Percentiles rank a stretch among this genome's conserved stretches.
Evolutionary conservation across 805 yeast genomes (phyloP).

Genomic region (Kockiozyma suomiensis): DNA sequence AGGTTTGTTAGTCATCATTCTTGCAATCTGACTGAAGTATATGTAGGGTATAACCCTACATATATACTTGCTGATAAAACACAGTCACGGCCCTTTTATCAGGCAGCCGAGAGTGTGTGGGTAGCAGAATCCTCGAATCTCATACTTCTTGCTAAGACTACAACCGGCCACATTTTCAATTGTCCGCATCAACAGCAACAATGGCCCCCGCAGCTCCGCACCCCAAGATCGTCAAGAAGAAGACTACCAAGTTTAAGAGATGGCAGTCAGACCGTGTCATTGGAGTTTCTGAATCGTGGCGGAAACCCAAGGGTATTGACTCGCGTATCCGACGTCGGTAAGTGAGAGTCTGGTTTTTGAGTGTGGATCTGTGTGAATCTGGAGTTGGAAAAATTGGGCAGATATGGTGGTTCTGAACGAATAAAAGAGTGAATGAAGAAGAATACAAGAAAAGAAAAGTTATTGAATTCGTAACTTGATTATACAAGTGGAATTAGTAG

Average conservation of each 20-base stretch:
- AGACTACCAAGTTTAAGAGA: slow-evolving; percentile 98
- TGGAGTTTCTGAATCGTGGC: slow-evolving; percentile 99
- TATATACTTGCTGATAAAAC: not conserved
- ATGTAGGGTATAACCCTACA: slow-evolving; percentile 2
- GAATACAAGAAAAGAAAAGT: too few relatives aligned
- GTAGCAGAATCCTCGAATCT: not conserved
- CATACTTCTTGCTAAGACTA: not conserved
- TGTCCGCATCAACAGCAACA: slow-evolving; percentile 1
- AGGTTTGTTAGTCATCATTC: not conserved
- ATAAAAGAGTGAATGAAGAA: too few relatives aligned
- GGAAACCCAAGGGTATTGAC: slow-evolving; percentile 99
- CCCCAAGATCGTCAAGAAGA: slow-evolving; percentile 99
- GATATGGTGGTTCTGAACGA: too few relatives aligned
- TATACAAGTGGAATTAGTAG: not conserved
- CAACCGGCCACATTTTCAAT: not conserved
- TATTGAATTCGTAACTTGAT: too few relatives aligned
- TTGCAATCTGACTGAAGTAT: not conserved
- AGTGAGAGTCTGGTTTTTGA: not conserved
- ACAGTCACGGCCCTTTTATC: not conserved
- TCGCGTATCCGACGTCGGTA: slow-evolving; percentile 93
- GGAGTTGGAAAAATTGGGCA: too few relatives aligned
- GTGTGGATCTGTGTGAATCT: not conserved
- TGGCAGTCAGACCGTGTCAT: slow-evolving; percentile 99
- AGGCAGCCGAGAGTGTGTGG: not conserved
- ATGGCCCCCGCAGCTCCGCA: slow-evolving; percentile 98